These are phyloP conservation scores for Hypoxylon sp. DNA, from an alignment of 2,329 filamentous ascomycete genomes.

Conservation along the genomic window DNA sequence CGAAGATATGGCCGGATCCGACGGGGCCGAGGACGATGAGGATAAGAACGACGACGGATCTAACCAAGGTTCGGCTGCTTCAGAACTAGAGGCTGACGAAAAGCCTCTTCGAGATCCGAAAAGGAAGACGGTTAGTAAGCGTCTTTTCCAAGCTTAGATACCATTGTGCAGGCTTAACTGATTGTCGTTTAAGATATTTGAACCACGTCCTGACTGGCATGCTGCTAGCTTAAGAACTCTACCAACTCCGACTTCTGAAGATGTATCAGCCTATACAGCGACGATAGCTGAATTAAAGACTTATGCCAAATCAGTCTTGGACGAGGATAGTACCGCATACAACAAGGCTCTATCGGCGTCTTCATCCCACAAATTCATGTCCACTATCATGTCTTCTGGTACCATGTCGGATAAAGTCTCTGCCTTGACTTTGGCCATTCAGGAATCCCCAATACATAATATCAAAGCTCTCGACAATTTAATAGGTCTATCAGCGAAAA, in stretches of 20 bases:
- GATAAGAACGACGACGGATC: slow-evolving; percentile 59
- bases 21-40: slow-evolving; percentile 55
- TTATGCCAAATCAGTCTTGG: slow-evolving; percentile 81
- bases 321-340: slow-evolving; percentile 84
- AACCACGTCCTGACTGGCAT: slow-evolving; percentile 73
- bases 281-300: slow-evolving; percentile 70
- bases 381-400: slow-evolving; percentile 96
- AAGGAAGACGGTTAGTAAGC: slow-evolving; percentile 62
- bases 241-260: slow-evolving; percentile 62
- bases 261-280: slow-evolving; percentile 60
- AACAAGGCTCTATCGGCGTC: slow-evolving; percentile 80
- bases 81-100: slow-evolving; percentile 46
- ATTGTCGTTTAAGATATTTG: slow-evolving; percentile 63
- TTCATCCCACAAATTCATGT: slow-evolving; percentile 95
- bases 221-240: slow-evolving; percentile 61
- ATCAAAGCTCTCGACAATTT: slow-evolving; percentile 90
- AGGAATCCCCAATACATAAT: slow-evolving; percentile 96
- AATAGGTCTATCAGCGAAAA: slow-evolving; percentile 87
- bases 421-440: slow-evolving; percentile 91
- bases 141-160: slow-evolving; percentile 39
- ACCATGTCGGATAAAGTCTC: slow-evolving; percentile 98
- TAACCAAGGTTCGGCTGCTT: slow-evolving; percentile 51
- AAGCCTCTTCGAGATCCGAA: slow-evolving; percentile 51
- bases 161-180: slow-evolving; percentile 25
- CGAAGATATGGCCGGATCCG: slow-evolving; percentile 53